Conservation (phyloP, 2,329 filamentous ascomycete genomes). For the Massarina eburnea region DNA sequence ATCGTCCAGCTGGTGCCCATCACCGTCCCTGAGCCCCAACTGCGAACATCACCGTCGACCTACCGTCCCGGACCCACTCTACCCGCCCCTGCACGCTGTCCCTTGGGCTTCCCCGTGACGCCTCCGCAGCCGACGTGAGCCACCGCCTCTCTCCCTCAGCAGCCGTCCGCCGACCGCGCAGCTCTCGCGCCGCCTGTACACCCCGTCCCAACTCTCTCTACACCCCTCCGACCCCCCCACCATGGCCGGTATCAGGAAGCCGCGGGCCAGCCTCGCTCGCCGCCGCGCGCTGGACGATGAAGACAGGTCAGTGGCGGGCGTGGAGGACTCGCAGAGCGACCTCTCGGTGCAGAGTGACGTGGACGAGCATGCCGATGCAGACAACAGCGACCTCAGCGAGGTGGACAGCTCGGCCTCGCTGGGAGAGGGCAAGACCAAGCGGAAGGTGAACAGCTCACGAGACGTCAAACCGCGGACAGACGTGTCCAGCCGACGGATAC, state of each 20-base stretch:
- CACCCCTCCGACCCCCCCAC: constrained; percentile 9
- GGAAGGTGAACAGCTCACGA: constrained; percentile 33
- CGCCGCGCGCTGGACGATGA: constrained; percentile 45
- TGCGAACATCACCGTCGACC: constrained; percentile 17
- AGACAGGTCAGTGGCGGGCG: constrained; percentile 47
- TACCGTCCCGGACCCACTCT: constrained; percentile 33
- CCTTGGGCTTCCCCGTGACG: constrained; percentile 17
- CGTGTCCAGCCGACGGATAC: constrained; percentile 28
- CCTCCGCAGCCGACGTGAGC: constrained; percentile 23
- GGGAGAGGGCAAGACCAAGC: constrained; percentile 39
- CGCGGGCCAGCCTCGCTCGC: constrained; percentile 38
- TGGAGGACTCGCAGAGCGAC: constrained; percentile 66
- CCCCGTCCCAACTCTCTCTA: constrained; percentile 12
- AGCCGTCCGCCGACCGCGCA: constrained; percentile 12
- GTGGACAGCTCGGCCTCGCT: constrained; percentile 46
- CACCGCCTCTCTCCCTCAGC: constrained; percentile 20
- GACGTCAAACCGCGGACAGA: constrained; percentile 34
- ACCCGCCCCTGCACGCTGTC: constrained; percentile 16
- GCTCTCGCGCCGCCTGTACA: constrained; percentile 9
- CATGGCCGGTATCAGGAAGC: constrained; percentile 43
- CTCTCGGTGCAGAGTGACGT: constrained; percentile 59
- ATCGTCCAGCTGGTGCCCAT: too few relatives aligned
- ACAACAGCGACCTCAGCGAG: constrained; percentile 60
- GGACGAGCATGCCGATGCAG: constrained; percentile 61
- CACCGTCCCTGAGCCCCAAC: constrained; percentile 18